Evolutionary conservation across 305 asterid genomes (phyloP), one percentile per base, ranked within the genome.

Genomic region (Plantago lanceolata): DNA sequence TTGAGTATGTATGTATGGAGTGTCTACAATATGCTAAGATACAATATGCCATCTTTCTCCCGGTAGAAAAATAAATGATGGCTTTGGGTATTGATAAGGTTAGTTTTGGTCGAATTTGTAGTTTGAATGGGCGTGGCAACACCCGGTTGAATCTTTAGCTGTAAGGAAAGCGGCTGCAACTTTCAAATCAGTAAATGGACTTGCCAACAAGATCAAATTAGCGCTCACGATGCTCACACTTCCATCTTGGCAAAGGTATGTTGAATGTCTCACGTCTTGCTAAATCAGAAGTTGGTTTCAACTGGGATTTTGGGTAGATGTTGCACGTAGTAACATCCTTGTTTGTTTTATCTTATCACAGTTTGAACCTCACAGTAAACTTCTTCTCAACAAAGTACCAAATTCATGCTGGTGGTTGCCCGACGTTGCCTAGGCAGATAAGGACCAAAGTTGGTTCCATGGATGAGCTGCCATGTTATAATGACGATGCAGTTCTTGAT

Each of bases 41-140:
- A 8, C 35, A 31, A 31, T 31, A 31, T 31, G 35, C n/a, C n/a
- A n/a, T n/a, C n/a, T n/a, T n/a, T 1, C 7, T 33, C 9, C 40
- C 1, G 1, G 40, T 1, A 5, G 40, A 33, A 5, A 6, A 33
- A 33, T 8, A 33, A 33, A 33, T 33, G 40, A 33, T 33, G 40
- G 40, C 40, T 5, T 33, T 33, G 40, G 40, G 8, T 1, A 33
- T 33, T 33, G 40, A 33, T 7, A 33, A 45, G 44, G 45, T 55
- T 24, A 63, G 3, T 60, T 4, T 59, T 28, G 31, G 48, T 50
- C 37, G 64, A 17, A 63, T n/a, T 15, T 76, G 71, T 88, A 90
- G 98, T 91, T 91, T 67, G 98, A 88, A 78, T 91, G 98, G 98
- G 98, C 98, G 0, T 91, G 98, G 96, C 98, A 91, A 76, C 96